phyloP scores from a whole-genome alignment of 176 grass and related monocot species.

The Puya raimondii region DNA sequence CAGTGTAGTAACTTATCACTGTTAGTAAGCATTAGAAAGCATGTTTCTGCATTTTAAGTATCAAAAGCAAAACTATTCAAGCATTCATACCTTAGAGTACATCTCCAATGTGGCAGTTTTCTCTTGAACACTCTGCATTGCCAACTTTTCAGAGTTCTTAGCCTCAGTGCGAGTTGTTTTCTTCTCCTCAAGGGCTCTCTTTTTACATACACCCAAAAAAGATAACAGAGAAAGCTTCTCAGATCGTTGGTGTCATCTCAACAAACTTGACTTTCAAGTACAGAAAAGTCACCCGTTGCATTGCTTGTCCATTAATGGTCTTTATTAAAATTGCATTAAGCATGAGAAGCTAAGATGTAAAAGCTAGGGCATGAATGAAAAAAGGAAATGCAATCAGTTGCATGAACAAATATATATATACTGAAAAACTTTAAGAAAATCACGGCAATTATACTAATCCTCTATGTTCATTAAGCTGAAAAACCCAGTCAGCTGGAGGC shows the following conservation, averaged over 20 bases:
- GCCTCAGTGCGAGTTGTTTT: constrained; percentile 40
- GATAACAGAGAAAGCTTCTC: constrained; percentile 8
- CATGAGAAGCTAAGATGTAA: background rate
- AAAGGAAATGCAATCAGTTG: background rate
- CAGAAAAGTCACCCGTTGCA: background rate
- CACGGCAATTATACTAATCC: background rate
- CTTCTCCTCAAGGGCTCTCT: constrained; percentile 73
- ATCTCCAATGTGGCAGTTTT: constrained; percentile 55
- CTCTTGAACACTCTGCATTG: constrained; percentile 50
- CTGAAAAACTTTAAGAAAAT: background rate
- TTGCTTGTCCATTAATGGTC: background rate
- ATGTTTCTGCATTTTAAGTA: background rate
- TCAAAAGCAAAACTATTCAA: background rate
- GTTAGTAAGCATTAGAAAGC: background rate
- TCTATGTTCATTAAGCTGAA: background rate
- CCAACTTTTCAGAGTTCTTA: constrained; percentile 54
- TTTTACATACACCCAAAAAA: constrained; percentile 11
- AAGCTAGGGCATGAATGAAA: background rate
- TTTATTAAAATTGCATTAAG: background rate
- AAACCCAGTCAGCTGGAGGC: too few relatives aligned
- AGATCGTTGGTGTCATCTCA: background rate
- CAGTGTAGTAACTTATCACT: background rate
- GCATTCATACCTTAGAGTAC: constrained; percentile 45
- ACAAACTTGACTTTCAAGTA: background rate
- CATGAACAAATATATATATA: background rate